Evolutionary conservation across 75 land plant genomes (phyloP).

Genomic region (Cunninghamia lanceolata): DNA sequence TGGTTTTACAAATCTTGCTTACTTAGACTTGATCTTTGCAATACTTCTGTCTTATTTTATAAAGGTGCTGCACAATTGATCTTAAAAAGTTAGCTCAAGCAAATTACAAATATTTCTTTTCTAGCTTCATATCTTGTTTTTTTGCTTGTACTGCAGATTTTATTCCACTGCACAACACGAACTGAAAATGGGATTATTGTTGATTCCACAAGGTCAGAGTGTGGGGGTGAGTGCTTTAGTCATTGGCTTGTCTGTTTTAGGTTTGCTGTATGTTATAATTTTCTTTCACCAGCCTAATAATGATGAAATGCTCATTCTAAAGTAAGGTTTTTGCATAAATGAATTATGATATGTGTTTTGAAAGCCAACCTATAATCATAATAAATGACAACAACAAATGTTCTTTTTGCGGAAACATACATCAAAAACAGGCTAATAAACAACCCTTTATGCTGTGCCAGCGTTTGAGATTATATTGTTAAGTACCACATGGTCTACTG

Average conservation of each 20-base stretch:
- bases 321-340: neutral
- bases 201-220: slow-evolving; percentile 70
- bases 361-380: neutral
- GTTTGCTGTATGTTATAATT: neutral
- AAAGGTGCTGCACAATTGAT: neutral
- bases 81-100: neutral
- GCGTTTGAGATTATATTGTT: neutral
- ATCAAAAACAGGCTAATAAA: neutral
- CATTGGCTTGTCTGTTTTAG: neutral
- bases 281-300: neutral
- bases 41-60: neutral
- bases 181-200: slow-evolving; percentile 77
- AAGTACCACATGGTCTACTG: neutral
- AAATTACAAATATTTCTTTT: neutral
- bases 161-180: slow-evolving; percentile 78
- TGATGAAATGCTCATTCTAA: neutral
- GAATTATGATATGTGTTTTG: neutral
- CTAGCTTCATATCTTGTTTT: slow-evolving; percentile 1
- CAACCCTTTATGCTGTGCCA: neutral
- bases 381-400: neutral
- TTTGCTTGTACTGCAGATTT: slow-evolving; percentile 40
- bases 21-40: neutral
- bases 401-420: neutral
- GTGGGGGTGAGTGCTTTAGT: slow-evolving; percentile 62
- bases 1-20: neutral